These are phyloP conservation scores for Fonsecaea pedrosoi DNA, from an alignment of 2,329 filamentous ascomycete species.

Conservation along the genomic window DNA sequence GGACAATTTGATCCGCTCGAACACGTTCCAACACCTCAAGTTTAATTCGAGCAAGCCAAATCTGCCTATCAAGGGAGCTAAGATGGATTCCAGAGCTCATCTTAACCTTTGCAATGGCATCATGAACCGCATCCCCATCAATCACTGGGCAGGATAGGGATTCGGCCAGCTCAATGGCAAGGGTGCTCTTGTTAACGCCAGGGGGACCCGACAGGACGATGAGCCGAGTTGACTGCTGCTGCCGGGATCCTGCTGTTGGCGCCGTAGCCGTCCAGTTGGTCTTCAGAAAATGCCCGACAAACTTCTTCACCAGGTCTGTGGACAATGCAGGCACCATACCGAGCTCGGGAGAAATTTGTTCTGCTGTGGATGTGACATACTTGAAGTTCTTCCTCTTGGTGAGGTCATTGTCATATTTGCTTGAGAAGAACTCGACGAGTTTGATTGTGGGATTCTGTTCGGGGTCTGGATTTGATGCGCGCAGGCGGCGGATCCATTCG, in stretches of 20 bases:
- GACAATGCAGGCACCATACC: slow-evolving; percentile 44
- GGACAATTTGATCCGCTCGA: slow-evolving; percentile 39
- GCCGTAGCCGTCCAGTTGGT: slow-evolving; percentile 26
- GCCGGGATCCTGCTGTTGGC: neutral
- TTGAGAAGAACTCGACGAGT: slow-evolving; percentile 60
- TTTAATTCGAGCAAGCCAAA: slow-evolving; percentile 6
- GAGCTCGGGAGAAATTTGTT: slow-evolving; percentile 45
- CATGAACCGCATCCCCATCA: neutral
- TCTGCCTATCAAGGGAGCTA: slow-evolving; percentile 3
- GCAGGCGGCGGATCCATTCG: slow-evolving; percentile 48
- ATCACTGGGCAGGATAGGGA: slow-evolving; percentile 50
- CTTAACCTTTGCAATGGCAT: slow-evolving; percentile 3
- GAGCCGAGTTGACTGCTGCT: neutral
- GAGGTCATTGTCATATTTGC: slow-evolving; percentile 59
- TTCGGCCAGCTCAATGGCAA: slow-evolving; percentile 55
- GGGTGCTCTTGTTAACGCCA: slow-evolving; percentile 62
- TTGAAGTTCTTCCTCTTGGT: slow-evolving; percentile 48
- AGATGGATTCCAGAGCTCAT: slow-evolving; percentile 7
- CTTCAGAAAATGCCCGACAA: slow-evolving; percentile 39
- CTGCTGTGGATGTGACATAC: slow-evolving; percentile 49
- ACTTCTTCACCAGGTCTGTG: slow-evolving; percentile 33
- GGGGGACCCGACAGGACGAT: slow-evolving; percentile 58
- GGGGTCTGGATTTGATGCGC: slow-evolving; percentile 57
- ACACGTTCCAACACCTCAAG: neutral
- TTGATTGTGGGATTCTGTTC: slow-evolving; percentile 60